Base-by-base conservation (phyloP, 2,329 filamentous ascomycete genomes). In the Macrophomina pseudophaseolina region DNA sequence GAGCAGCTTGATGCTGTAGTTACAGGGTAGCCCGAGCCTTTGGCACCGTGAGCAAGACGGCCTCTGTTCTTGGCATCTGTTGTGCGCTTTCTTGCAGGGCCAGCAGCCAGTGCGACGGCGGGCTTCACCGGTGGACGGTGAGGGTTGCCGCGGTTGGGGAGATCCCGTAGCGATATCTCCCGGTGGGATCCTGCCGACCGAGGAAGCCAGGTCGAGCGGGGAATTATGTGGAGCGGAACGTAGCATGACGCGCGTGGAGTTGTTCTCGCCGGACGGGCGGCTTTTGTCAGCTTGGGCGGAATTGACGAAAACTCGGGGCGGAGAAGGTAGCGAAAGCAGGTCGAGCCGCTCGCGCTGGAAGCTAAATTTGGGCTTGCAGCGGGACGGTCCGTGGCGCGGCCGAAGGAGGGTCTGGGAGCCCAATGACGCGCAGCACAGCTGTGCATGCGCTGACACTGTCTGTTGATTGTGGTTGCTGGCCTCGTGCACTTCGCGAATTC, bases 51-150 rank as follows among this genome's bases (percentile, higher is more conserved):
- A 65, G 64, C 75, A 77, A 35, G 65, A 59, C 9, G 75, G 74
- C 51, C 67, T 65, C 59, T 77, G 74, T 60, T 77, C 75, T 14
- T 74, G 74, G 59, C 75, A 76, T 48, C 71, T 72, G 38, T 75
- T 72, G 67, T 76, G 74, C 56, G 72, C 74, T 44, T 71, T 71
- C 73, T 69, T 69, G 65, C 68, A 69, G 28, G 67, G 65, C 59
- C 59, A 66, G 62, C 68, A 69, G 18, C 68, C 68, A 5, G 67
- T 67, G 14, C 68, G 67, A 11, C 46, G 60, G 14, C 60, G 60
- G 18, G 60, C 46, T 18, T 64, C 60, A 6, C 12, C 38, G 28
- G 54, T 2, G 5, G 16, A 2, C 9, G 1, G 23, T 30, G 9
- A 23, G 5, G 46, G 28, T 5, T 14, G 35, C 18, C 18, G 35